phyloP scores from a whole-genome alignment of 805 yeast genomes.

The Wickerhamiella vanderwaltii region DNA sequence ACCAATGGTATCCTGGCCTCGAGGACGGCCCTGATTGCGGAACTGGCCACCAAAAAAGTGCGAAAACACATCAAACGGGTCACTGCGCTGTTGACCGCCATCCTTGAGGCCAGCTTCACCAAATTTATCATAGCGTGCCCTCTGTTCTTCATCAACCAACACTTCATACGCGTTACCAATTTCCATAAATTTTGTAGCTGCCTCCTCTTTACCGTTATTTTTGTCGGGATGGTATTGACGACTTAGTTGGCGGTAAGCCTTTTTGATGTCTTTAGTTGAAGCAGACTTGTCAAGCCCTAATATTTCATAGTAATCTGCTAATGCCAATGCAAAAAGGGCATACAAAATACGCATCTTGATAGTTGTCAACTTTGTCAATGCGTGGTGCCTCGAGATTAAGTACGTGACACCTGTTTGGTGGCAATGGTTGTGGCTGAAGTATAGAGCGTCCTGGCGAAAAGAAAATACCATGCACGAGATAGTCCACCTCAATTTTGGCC shows the following conservation, averaged over 20 bases:
- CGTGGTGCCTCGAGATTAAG: neutral
- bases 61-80: slow-evolving; percentile 53
- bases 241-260: slow-evolving; percentile 70
- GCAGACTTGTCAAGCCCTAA: slow-evolving; percentile 63
- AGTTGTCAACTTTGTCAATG: neutral
- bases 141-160: slow-evolving; percentile 57
- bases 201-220: slow-evolving; percentile 62
- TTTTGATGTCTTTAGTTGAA: slow-evolving; percentile 66
- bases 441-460: too few species aligned
- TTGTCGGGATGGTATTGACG: slow-evolving; percentile 92
- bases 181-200: slow-evolving; percentile 77
- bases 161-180: slow-evolving; percentile 91
- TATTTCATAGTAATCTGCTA: slow-evolving; percentile 39
- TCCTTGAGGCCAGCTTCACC: slow-evolving; percentile 64
- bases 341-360: slow-evolving; percentile 3
- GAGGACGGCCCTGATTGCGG: slow-evolving; percentile 28
- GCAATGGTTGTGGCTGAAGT: neutral
- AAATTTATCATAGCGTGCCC: slow-evolving; percentile 53
- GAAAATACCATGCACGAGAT: slow-evolving; percentile 56
- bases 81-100: slow-evolving; percentile 28
- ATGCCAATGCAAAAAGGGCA: slow-evolving; percentile 10
- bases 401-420: neutral
- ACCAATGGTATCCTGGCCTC: slow-evolving; percentile 54
- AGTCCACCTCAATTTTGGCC: slow-evolving; percentile 61
- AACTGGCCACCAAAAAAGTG: slow-evolving; percentile 41